Evolutionary conservation across 2,329 filamentous ascomycete genomes (phyloP).

Genomic region (Phialemoniopsis sp.): DNA sequence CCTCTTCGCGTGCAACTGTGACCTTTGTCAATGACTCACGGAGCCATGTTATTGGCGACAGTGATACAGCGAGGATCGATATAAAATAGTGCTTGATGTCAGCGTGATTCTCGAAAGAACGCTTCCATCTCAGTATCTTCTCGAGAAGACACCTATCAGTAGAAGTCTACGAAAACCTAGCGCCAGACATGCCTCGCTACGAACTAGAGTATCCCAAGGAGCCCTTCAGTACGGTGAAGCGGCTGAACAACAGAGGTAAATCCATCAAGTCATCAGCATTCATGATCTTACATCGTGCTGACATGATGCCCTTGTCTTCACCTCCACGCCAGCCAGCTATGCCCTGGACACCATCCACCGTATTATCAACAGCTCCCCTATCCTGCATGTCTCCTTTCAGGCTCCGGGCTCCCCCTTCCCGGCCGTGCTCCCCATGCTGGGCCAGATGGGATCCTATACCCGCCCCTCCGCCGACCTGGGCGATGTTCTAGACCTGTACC

Average conservation of each 20-base stretch:
- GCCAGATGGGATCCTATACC: constrained; percentile 71
- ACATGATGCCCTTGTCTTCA: neutral
- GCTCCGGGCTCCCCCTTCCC: constrained; percentile 64
- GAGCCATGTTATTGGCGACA: no score
- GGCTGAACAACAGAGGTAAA: constrained; percentile 39
- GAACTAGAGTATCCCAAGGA: constrained; percentile 60
- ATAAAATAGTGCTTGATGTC: no score
- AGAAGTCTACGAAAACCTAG: no score
- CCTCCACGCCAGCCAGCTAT: constrained; percentile 54
- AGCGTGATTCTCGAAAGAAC: no score
- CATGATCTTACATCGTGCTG: neutral
- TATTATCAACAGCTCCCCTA: constrained; percentile 69
- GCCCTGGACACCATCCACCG: constrained; percentile 68
- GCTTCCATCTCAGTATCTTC: no score
- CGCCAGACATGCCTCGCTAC: constrained; percentile 32
- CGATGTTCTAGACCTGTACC: constrained; percentile 70
- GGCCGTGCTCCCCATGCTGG: constrained; percentile 79
- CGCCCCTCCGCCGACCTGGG: constrained; percentile 53
- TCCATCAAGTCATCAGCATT: no score
- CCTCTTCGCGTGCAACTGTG: no score
- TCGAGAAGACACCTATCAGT: no score
- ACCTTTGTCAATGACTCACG: no score
- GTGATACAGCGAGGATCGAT: no score
- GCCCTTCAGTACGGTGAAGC: constrained; percentile 61
- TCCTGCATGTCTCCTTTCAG: constrained; percentile 79